Evolutionary conservation across 2,329 filamentous ascomycete genomes (phyloP).

Genomic region (Colletotrichum sp.): DNA sequence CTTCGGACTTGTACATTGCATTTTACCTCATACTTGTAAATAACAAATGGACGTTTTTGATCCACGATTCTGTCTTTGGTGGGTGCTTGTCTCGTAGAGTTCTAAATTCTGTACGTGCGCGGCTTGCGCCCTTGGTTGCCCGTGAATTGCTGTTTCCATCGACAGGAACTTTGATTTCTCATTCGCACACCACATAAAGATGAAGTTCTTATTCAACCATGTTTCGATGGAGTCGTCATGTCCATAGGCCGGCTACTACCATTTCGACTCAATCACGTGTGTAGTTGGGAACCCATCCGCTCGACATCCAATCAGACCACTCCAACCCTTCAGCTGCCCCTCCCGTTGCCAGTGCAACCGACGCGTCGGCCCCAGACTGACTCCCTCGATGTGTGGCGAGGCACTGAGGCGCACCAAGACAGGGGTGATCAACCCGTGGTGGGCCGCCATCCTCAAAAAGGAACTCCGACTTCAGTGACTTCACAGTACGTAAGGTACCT

Average conservation of each 20-base stretch:
- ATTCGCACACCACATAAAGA: not conserved
- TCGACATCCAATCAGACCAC: not conserved
- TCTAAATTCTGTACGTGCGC: fast-evolving
- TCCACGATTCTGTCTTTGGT: not conserved
- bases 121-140: too few relatives aligned
- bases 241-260: not conserved
- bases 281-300: not conserved
- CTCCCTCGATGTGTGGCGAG: not conserved
- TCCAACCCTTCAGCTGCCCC: not conserved
- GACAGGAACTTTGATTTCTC: fast-evolving
- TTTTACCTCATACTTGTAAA: not conserved
- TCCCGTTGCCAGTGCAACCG: not conserved
- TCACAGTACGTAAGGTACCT: not conserved
- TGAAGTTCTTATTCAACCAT: not conserved
- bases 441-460: not conserved
- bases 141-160: not conserved
- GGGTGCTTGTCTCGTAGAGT: fast-evolving
- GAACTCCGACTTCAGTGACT: not conserved
- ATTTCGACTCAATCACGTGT: fast-evolving
- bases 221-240: fast-evolving
- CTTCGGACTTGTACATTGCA: not conserved
- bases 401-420: not conserved
- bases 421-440: not conserved
- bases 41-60: not conserved
- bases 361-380: not conserved